Percentiles rank a stretch among this genome's conserved stretches.
These are phyloP conservation scores for Pseudomonodictys pantanalensis DNA, from an alignment of 495 filamentous ascomycete species.

Conservation along the genomic window DNA sequence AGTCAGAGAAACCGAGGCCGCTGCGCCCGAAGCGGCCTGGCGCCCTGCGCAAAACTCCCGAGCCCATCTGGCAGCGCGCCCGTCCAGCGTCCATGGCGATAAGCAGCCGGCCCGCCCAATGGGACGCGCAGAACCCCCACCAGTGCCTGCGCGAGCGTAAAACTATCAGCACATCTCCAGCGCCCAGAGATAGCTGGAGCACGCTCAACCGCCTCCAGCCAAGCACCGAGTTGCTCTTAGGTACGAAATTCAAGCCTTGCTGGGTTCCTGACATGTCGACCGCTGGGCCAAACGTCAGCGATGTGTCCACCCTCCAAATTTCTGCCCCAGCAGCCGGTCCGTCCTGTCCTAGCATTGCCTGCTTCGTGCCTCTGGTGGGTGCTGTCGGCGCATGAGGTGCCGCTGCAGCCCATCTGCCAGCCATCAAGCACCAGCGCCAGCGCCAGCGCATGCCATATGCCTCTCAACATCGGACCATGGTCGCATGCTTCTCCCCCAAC, in stretches of 20 bases:
- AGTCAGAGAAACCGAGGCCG: background rate
- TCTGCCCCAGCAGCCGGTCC: no score
- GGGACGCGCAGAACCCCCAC: constrained; percentile 5
- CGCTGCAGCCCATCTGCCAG: no score
- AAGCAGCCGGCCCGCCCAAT: constrained; percentile 17
- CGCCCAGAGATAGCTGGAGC: background rate
- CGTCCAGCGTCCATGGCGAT: constrained; percentile 2
- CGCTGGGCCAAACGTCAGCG: no score
- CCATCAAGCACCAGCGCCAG: no score
- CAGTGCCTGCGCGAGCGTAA: constrained; percentile 16
- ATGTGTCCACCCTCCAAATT: no score
- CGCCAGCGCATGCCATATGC: no score
- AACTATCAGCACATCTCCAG: constrained; percentile 15
- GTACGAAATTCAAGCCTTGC: constrained; percentile 15
- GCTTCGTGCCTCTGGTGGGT: no score
- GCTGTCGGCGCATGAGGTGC: no score
- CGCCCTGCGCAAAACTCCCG: background rate
- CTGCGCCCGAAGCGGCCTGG: constrained; percentile 3
- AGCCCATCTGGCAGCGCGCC: background rate
- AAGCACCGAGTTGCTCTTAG: constrained; percentile 30
- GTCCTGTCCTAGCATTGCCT: no score
- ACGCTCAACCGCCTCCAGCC: background rate
- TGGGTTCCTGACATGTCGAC: no score
- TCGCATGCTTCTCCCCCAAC: no score
- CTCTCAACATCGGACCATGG: no score